Evolutionary conservation across 352 stramenopile genomes (phyloP).

Genomic region (Phytopythium cucurbitacearum): DNA sequence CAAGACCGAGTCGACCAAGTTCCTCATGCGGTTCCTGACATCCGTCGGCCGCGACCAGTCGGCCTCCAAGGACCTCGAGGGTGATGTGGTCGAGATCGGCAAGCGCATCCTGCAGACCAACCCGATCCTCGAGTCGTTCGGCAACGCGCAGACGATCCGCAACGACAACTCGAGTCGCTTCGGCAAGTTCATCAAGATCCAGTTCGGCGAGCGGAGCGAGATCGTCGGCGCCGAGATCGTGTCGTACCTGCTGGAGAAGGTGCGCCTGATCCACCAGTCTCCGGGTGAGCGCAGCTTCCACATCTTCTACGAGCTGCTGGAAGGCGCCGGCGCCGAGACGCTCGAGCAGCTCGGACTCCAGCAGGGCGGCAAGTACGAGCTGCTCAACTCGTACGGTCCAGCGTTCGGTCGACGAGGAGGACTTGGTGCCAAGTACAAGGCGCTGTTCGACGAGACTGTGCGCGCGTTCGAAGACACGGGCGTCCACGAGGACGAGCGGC

Average conservation of each 20-base stretch:
- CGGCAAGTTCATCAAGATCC: constrained; percentile 95
- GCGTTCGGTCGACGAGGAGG: constrained; percentile 21
- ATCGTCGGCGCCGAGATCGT: constrained; percentile 92
- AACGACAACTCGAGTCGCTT: constrained; percentile 97
- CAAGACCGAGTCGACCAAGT: constrained; percentile 97
- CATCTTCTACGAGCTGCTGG: constrained; percentile 95
- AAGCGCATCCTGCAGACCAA: constrained; percentile 94
- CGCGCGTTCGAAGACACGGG: constrained; percentile 78
- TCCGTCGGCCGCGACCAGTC: constrained; percentile 64
- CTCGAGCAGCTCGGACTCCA: constrained; percentile 61
- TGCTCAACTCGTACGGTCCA: constrained; percentile 86
- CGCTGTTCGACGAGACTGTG: constrained; percentile 59
- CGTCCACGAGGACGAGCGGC: constrained; percentile 38
- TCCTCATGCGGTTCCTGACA: constrained; percentile 95
- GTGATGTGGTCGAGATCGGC: constrained; percentile 68
- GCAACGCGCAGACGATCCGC: constrained; percentile 94
- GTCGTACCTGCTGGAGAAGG: constrained; percentile 97
- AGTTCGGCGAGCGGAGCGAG: constrained; percentile 76
- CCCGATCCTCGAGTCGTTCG: constrained; percentile 96
- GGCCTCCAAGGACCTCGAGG: constrained; percentile 8
- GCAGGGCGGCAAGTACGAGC: constrained; percentile 71
- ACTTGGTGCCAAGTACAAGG: constrained; percentile 44
- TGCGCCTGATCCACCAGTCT: constrained; percentile 92
- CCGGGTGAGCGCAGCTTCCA: constrained; percentile 93
- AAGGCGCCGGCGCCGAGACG: constrained; percentile 62